Base-by-base conservation (phyloP, 2,329 filamentous ascomycete species). In the Fusarium armeniacum region DNA sequence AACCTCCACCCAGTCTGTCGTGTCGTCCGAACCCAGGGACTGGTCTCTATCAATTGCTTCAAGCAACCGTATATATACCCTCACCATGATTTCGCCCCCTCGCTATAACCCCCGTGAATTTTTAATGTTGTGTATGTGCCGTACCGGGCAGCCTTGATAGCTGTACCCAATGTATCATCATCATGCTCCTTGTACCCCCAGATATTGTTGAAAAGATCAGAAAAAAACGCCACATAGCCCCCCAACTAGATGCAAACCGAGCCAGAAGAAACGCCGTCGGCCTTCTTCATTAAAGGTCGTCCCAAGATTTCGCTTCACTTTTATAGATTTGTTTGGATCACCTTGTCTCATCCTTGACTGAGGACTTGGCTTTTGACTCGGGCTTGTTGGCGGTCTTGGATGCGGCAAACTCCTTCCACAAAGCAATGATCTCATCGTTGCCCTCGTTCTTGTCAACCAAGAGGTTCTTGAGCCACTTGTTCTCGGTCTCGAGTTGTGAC, bases 381-480 rank as follows among this genome's bases (percentile, higher is more conserved):
- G 71, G 44, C 71, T 78, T 80, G 46, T 75, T 69, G 53, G 66
- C 74, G 45, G 76, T 76, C 62, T 81, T 79, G 41, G 71, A 70
- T 12, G 73, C 71, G 46, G 80, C 80, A 58, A 84, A 84, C 69
- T 87, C 86, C 70, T 86, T 85, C 72, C 85, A 81, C 54, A 87
- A 78, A 1, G 83, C 81, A 35, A 83, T 78, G 46, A 87, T 80
- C 61, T 86, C 81, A 40, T 87, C 85, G 72, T 82, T 85, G 70
- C 84, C 84, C 68, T 90, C 91, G 72, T 93, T 93, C 85, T 94
- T 95, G 79, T 94, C 92, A 52, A 92, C 91, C 47, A 95, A 88
- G 38, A 94, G 84, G 78, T 91, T 91, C 84, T 92, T 92, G 69
- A 94, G 81, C 91, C 91, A 93, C 77, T 91, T 91, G 81, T 94